phyloP scores from a whole-genome alignment of 768 basidiomycete species.

The Lactarius sp. region DNA sequence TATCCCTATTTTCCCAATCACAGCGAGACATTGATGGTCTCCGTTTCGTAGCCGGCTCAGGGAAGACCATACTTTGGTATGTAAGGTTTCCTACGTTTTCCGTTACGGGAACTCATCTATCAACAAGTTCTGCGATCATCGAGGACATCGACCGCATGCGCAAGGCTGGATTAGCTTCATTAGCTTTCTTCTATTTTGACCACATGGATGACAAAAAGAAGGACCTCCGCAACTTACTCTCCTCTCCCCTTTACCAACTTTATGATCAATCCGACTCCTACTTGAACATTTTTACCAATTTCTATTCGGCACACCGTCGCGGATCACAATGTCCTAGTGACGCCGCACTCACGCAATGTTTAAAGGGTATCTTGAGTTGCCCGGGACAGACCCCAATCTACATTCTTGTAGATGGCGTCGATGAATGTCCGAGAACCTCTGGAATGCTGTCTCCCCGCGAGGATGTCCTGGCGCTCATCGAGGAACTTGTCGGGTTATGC shows the following conservation, averaged over 20 bases:
- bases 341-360: background rate
- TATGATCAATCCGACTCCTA: background rate
- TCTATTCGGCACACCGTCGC: background rate
- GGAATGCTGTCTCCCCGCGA: background rate
- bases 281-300: background rate
- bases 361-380: background rate
- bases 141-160: too few relatives aligned
- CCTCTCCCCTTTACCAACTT: background rate
- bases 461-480: background rate
- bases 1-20: background rate
- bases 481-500: background rate
- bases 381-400: background rate
- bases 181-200: background rate
- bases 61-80: background rate
- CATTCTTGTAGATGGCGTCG: background rate
- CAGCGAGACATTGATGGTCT: background rate
- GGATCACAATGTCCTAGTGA: background rate
- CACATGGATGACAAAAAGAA: background rate
- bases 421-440: background rate
- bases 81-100: background rate
- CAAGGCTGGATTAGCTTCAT: background rate
- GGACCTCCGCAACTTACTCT: background rate
- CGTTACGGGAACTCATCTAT: background rate
- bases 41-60: background rate
- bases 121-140: too few relatives aligned